phyloP scores from a whole-genome alignment of 2,329 filamentous ascomycete genomes.

The Macrophomina phaseolina region DNA sequence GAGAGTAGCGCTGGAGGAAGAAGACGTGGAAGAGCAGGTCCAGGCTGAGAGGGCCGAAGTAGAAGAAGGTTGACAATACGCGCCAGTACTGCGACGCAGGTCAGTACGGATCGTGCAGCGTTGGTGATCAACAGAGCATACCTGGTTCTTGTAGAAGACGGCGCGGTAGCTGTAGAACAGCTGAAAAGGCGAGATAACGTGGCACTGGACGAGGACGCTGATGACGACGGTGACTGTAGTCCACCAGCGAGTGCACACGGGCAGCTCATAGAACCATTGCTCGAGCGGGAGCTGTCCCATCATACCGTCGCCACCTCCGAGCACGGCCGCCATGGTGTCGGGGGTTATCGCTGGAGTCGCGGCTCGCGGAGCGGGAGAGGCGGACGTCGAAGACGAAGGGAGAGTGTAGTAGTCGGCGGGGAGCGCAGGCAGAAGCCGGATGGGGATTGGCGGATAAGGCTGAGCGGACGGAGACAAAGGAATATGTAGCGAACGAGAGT shows the following conservation, averaged over 20 bases:
- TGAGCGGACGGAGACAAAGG: not conserved
- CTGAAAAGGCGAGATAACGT: conserved; percentile 90
- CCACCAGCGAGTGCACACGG: conserved; percentile 95
- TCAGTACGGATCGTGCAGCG: not conserved
- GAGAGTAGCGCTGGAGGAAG: conserved; percentile 95
- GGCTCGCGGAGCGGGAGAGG: conserved; percentile 7
- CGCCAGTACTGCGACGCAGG: conserved; percentile 79
- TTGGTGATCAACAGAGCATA: conserved; percentile 50
- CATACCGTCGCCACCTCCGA: conserved; percentile 48
- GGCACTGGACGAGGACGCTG: conserved; percentile 89
- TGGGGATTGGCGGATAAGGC: not conserved
- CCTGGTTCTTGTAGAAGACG: conserved; percentile 91
- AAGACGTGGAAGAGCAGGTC: conserved; percentile 98
- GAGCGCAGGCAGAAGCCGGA: not conserved
- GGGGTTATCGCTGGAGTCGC: not conserved
- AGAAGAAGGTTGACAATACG: conserved; percentile 93
- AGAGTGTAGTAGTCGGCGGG: not conserved
- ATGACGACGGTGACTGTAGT: conserved; percentile 89
- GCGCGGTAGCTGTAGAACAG: conserved; percentile 95
- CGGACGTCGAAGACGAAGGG: not conserved
- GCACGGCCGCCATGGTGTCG: conserved; percentile 52
- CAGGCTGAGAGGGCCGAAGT: conserved; percentile 92
- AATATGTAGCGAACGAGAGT: not conserved
- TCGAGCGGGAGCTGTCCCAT: conserved; percentile 78
- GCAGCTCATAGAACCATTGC: conserved; percentile 99